Conservation (phyloP, 2,329 filamentous ascomycete species). For the Monosporascus sp. region DNA sequence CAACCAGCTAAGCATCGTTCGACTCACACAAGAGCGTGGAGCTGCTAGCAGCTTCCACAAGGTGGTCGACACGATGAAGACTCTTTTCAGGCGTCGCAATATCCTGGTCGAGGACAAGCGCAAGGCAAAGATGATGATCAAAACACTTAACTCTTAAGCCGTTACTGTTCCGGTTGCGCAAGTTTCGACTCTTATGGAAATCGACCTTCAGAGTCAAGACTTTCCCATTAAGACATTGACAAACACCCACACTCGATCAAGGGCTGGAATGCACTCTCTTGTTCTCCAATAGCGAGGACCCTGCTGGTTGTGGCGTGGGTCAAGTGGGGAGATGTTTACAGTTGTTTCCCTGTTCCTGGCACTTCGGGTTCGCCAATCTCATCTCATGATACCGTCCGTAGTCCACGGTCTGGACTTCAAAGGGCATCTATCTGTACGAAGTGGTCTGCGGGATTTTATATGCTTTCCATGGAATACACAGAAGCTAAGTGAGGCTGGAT, state of each 20-base stretch:
- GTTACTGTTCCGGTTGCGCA: neutral
- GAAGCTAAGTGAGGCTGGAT: neutral
- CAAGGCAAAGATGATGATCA: conserved; percentile 69
- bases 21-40: conserved; percentile 86
- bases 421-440: neutral
- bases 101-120: conserved; percentile 64
- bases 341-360: too few species aligned
- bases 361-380: too few species aligned
- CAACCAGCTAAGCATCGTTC: conserved; percentile 71
- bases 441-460: neutral
- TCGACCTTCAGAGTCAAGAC: neutral
- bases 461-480: neutral
- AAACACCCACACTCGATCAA: neutral
- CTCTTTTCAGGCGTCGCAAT: conserved; percentile 58
- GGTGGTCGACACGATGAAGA: conserved; percentile 71
- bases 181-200: neutral
- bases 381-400: neutral
- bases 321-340: neutral
- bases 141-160: conserved; percentile 52
- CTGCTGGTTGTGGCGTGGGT: neutral
- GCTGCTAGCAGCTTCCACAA: conserved; percentile 84
- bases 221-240: neutral
- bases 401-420: neutral
- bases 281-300: neutral
- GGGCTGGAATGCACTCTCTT: neutral